Evolutionary conservation across 805 yeast genomes (phyloP).

Genomic region (Tetrapisispora nanseiensis): DNA sequence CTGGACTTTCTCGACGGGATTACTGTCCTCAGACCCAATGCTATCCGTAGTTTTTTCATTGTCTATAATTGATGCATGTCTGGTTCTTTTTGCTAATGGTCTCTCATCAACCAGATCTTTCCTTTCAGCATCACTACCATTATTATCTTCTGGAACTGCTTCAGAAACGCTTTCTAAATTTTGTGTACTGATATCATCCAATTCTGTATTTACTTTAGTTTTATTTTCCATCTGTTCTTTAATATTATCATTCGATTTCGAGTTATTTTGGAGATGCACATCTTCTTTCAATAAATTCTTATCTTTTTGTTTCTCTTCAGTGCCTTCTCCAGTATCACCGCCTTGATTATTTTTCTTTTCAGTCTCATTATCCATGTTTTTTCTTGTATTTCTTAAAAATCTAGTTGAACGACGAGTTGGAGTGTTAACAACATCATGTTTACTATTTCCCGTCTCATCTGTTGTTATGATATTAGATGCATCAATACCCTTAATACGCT

Average conservation of each 20-base stretch:
- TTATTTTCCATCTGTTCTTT: too few species aligned
- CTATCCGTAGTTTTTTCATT: background rate
- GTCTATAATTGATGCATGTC: conserved; percentile 10
- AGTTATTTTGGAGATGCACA: too few species aligned
- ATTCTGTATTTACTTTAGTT: too few species aligned
- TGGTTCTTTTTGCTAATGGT: conserved; percentile 21
- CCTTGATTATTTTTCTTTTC: conserved; percentile 3
- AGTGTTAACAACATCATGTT: conserved; percentile 54
- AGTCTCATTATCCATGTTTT: background rate
- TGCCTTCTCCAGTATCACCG: conserved; percentile 4
- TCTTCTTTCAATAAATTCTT: too few species aligned
- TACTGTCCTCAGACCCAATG: too few species aligned
- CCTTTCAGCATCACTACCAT: conserved; percentile 1
- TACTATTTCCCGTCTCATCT: conserved; percentile 78
- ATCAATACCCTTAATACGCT: conserved; percentile 57
- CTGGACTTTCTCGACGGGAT: conserved; percentile 10
- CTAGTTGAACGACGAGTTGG: conserved; percentile 3
- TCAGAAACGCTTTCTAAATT: too few species aligned
- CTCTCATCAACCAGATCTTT: conserved; percentile 1
- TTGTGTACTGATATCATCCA: too few species aligned
- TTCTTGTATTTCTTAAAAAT: background rate
- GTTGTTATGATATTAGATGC: conserved; percentile 72
- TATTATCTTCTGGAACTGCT: conserved; percentile 4
- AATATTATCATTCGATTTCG: too few species aligned
- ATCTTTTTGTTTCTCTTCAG: conserved; percentile 2